A percentile compares a stretch with the other conserved stretches of the same genome.
These are phyloP conservation scores for Rhynchospora breviuscula DNA, from an alignment of 176 grass and related monocot species.

Conservation along the genomic window DNA sequence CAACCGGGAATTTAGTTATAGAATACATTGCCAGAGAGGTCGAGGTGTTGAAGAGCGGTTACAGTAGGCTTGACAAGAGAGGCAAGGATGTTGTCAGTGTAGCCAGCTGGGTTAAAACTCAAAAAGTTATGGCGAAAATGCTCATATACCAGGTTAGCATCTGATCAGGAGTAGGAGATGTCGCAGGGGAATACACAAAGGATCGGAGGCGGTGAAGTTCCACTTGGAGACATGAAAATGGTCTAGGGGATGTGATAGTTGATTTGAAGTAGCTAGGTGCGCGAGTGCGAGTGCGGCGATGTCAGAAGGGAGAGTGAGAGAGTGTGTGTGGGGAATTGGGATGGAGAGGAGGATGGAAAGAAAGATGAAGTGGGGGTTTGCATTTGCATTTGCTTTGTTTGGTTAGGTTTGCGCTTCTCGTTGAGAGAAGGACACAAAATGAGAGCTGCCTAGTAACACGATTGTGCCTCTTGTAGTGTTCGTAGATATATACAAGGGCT, in stretches of 20 bases:
- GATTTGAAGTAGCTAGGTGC: too few species aligned
- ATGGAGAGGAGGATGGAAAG: not conserved
- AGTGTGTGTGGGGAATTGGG: not conserved
- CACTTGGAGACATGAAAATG: conserved; percentile 15
- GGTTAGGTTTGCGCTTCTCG: too few species aligned
- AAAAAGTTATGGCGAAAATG: not conserved
- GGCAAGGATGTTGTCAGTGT: not conserved
- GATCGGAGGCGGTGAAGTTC: conserved; percentile 1
- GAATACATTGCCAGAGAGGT: conserved; percentile 9
- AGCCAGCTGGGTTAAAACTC: conserved; percentile 11
- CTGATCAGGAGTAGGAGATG: not conserved
- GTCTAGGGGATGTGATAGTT: too few species aligned
- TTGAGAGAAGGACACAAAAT: not conserved
- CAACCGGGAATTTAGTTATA: not conserved
- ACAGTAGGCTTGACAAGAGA: not conserved
- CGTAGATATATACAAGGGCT: too few species aligned
- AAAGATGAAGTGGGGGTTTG: not conserved
- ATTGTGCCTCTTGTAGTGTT: too few species aligned
- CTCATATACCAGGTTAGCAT: not conserved
- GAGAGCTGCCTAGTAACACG: not conserved
- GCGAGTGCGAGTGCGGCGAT: not conserved
- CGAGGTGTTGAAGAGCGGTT: conserved; percentile 6
- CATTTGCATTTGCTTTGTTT: not conserved
- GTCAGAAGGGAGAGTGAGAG: not conserved
- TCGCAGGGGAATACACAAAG: conserved; percentile 13